Conservation (phyloP, 2,329 filamentous ascomycete genomes). For the Zymoseptoria passerinii region DNA sequence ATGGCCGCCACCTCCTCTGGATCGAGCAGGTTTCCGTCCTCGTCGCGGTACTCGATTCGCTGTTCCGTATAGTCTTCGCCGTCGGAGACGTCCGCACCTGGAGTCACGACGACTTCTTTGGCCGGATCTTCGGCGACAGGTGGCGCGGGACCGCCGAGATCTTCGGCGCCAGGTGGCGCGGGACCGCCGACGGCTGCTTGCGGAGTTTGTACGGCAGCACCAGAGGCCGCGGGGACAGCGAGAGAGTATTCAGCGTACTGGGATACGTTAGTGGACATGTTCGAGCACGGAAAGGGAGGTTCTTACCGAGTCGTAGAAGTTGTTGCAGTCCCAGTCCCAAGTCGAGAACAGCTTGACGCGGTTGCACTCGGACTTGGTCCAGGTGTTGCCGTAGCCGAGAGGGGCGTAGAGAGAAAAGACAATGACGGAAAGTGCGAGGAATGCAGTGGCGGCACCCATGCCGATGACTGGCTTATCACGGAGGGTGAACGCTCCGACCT, state of each 20-base stretch:
- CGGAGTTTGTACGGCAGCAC: conserved; percentile 20
- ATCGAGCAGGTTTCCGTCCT: conserved; percentile 81
- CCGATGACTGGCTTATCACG: conserved; percentile 65
- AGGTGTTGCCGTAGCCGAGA: conserved; percentile 83
- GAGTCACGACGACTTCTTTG: conserved; percentile 30
- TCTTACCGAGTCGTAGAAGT: conserved; percentile 80
- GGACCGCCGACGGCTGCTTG: conserved; percentile 24
- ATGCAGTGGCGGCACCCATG: conserved; percentile 60
- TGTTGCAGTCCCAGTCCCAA: conserved; percentile 99
- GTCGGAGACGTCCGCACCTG: conserved; percentile 14
- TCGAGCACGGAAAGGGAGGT: conserved; percentile 1
- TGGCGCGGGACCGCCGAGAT: conserved; percentile 27
- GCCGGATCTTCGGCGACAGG: conserved; percentile 31
- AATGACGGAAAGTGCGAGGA: conserved; percentile 64
- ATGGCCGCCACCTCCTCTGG: conserved; percentile 75
- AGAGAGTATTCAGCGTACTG: conserved; percentile 30
- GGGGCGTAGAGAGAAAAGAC: conserved; percentile 82
- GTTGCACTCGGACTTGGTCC: conserved; percentile 83
- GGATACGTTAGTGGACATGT: not conserved
- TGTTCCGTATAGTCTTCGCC: conserved; percentile 53
- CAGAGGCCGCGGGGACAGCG: conserved; percentile 14
- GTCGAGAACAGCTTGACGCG: conserved; percentile 76
- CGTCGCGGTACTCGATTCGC: conserved; percentile 87
- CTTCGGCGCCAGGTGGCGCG: conserved; percentile 30
- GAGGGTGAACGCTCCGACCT: conserved; percentile 39